These are phyloP conservation scores for Potentilla sterilis DNA, from an alignment of 306 rosid genomes.

Conservation along the genomic window DNA sequence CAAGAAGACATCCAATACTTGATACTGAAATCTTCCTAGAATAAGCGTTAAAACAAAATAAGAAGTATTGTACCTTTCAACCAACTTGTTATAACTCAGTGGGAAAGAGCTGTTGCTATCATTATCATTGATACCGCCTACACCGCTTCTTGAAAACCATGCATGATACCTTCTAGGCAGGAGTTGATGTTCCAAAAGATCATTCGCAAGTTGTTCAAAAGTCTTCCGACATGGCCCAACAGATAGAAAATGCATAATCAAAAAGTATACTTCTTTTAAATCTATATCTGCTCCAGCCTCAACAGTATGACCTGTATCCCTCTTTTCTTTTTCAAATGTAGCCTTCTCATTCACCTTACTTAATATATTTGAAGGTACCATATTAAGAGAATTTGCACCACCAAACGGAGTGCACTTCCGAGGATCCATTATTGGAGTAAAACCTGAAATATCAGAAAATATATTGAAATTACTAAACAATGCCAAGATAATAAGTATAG, in stretches of 20 bases:
- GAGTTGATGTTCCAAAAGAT: constrained; percentile 75
- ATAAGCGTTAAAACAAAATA: neutral
- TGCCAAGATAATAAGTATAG: constrained; percentile 5
- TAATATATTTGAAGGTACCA: constrained; percentile 46
- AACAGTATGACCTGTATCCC: constrained; percentile 31
- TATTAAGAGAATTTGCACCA: constrained; percentile 38
- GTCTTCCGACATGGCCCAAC: constrained; percentile 75
- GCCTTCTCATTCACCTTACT: constrained; percentile 52
- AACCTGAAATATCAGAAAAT: constrained; percentile 39
- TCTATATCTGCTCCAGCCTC: constrained; percentile 58
- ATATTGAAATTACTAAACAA: constrained; percentile 6
- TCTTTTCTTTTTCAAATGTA: constrained; percentile 30
- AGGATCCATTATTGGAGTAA: constrained; percentile 45
- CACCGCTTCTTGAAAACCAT: constrained; percentile 70
- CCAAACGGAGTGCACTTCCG: constrained; percentile 51
- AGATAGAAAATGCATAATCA: constrained; percentile 76
- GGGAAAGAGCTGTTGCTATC: constrained; percentile 73
- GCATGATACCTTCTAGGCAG: constrained; percentile 93
- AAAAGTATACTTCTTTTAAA: constrained; percentile 70
- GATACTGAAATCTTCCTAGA: neutral
- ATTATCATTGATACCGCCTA: constrained; percentile 30
- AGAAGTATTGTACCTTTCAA: constrained; percentile 54
- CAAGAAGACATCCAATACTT: neutral
- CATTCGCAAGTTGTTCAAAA: constrained; percentile 56
- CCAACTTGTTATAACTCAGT: constrained; percentile 51